phyloP scores from a whole-genome alignment of 140 eudicot genomes.

The Oenanthe javanica region DNA sequence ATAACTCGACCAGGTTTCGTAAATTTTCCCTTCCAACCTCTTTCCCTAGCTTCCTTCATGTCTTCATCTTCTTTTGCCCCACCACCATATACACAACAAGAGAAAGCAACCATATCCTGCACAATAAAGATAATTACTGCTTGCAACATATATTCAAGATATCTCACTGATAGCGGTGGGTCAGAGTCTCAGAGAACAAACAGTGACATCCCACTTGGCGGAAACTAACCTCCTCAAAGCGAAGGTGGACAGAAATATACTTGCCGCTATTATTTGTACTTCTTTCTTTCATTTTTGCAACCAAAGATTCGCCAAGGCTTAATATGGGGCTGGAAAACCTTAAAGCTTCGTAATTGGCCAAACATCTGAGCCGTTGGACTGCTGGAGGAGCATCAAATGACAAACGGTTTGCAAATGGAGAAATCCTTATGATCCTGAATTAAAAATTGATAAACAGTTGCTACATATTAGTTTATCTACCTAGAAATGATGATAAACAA shows the following conservation, averaged over 20 bases:
- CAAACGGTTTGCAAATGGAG: constrained; percentile 96
- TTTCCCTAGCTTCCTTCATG: constrained; percentile 96
- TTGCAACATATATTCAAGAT: not conserved
- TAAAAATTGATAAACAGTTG: not conserved
- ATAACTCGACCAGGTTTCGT: constrained; percentile 92
- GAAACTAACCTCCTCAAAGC: constrained; percentile 88
- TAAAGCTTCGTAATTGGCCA: constrained; percentile 93
- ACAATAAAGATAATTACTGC: constrained; percentile 12
- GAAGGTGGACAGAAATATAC: constrained; percentile 94
- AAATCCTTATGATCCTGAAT: constrained; percentile 82
- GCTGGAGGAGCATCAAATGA: constrained; percentile 97
- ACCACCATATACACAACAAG: constrained; percentile 95
- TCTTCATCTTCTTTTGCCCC: constrained; percentile 67
- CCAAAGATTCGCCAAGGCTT: constrained; percentile 59
- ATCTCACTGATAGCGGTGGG: not conserved
- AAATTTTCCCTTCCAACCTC: constrained; percentile 96
- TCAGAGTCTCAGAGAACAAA: not conserved
- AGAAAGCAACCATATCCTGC: constrained; percentile 99
- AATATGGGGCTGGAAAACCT: constrained; percentile 69
- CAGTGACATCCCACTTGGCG: not conserved
- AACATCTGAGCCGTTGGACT: constrained; percentile 87
- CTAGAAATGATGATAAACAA: not conserved
- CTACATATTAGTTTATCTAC: constrained; percentile 5
- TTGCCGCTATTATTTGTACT: constrained; percentile 79
- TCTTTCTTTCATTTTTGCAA: constrained; percentile 77